Evolutionary conservation across 2,329 filamentous ascomycete genomes (phyloP), one percentile per base, ranked within the genome.

Genomic region (Ophiostoma perfectum): DNA sequence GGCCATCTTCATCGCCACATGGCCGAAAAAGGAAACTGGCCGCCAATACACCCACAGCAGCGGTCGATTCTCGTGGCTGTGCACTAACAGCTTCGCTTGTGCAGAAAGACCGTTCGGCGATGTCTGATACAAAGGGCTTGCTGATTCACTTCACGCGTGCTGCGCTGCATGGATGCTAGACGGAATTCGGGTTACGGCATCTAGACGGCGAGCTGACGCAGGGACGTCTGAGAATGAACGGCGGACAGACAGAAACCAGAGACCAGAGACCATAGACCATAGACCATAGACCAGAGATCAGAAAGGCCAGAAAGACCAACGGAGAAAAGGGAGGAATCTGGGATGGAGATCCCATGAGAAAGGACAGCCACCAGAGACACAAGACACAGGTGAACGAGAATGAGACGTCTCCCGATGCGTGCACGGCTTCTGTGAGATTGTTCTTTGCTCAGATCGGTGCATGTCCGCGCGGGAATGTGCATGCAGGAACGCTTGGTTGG

Each of bases 31-130:
- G 55, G 55, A 60, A 60, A 60, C 27, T 38, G 55, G 27, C 55
- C 55, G 55, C 55, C 49, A 47, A 47, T 47, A 14, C 14, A 47
- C 49, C 4, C 8, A 9, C 3, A 55, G 9, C n/a, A n/a, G n/a
- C 18, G 47, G 47, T n/a, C 7, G n/a, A 27, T n/a, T 55, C 49
- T 55, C n/a, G 49, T 55, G 49, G 49, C 49, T 27, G 49, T 8
- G 49, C 49, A 55, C 49, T 55, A 55, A 27, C n/a, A 11, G 49
- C 42, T 58, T 58, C 52, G 52, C 52, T 60, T 60, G 16, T 11
- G 27, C 55, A 60, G 16, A 60, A 60, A 60, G 27, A 60, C 55
- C 27, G 55, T 60, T 60, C 27, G 55, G 55, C 55, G 55, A 60
- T 60, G 55, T 60, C 55, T 38, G 55, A 38, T 38, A 60, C 27